Evolutionary conservation across 2,329 filamentous ascomycete genomes (phyloP), one percentile per base, ranked within the genome.

Genomic region (Chrysoporthe puriensis): DNA sequence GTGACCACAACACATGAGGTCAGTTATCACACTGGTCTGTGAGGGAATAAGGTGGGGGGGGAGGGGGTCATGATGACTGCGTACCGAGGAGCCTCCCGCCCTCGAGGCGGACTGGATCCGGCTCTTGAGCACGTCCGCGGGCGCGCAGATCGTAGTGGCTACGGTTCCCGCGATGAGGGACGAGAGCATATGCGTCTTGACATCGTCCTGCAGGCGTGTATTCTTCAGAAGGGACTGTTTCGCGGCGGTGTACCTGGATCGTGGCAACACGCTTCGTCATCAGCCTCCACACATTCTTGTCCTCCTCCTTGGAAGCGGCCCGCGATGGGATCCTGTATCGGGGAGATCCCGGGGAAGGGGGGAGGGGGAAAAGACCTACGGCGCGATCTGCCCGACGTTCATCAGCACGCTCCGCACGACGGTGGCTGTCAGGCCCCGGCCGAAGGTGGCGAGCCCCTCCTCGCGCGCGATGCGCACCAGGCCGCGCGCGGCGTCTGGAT

Each of bases 331-430:
- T 26, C 26, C 26, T 26, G 26, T 26, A 26, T 26, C 26, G 26
- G 26, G 26, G 26, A 26, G 26, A 26, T 26, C 26, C 26, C 26
- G 2, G 2, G 46, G 9, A 43, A 18, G 8, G n/a, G 58, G 40
- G 18, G 42, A 42, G 6, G 34, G 26, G 40, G 61, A 40, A 9
- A n/a, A 11, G 4, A 73, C 77, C 71, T 71, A 82, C 77, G 80
- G 80, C 62, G 80, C 80, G 18, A 82, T 82, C 65, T 82, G 80
- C 5, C 78, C 80, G 5, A 82, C 79, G 69, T 82, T 83, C 81
- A 83, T 83, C 62, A 83, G 74, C 14, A 82, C 74, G 68, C 80
- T 82, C 58, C 81, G 74, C 1, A 78, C 76, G 2, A 82, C 75
- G 46, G 82, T 83, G 0, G 81, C 78, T 0, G 74, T 73, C 11